These are phyloP conservation scores for Gigaspora rosea DNA, from an alignment of 192 early-diverging fungal genomes.

Conservation along the genomic window DNA sequence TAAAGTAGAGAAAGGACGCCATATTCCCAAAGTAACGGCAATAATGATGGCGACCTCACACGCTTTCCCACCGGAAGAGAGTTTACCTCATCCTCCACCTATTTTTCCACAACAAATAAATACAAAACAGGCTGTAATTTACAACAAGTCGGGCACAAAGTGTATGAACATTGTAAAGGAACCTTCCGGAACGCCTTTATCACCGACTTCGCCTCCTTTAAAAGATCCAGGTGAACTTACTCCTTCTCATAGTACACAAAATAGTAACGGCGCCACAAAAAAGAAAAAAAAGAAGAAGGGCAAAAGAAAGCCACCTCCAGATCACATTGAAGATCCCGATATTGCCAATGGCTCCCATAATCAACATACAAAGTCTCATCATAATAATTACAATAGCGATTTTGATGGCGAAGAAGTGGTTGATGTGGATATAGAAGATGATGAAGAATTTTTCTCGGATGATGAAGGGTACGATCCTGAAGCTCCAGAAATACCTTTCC, in stretches of 20 bases:
- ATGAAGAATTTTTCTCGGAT: slow-evolving; percentile 51
- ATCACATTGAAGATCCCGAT: slow-evolving; percentile 13
- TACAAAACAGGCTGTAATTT: slow-evolving; percentile 32
- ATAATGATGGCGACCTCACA: slow-evolving; percentile 36
- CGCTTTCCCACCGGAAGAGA: slow-evolving; percentile 26
- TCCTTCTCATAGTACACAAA: slow-evolving; percentile 1
- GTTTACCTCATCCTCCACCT: slow-evolving; percentile 28
- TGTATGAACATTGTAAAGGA: slow-evolving; percentile 35
- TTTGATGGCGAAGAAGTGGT: neutral
- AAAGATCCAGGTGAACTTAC: neutral
- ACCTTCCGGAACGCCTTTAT: neutral
- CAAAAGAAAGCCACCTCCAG: slow-evolving; percentile 21
- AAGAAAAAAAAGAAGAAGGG: slow-evolving; percentile 32
- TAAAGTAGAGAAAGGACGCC: slow-evolving; percentile 4
- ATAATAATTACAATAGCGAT: neutral
- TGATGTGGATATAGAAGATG: slow-evolving; percentile 33
- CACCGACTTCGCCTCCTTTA: slow-evolving; percentile 20
- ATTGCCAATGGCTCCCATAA: slow-evolving; percentile 5
- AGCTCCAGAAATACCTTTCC: slow-evolving; percentile 38
- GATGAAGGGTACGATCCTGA: slow-evolving; percentile 52
- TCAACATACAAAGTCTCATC: slow-evolving; percentile 18
- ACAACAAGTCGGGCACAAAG: slow-evolving; percentile 33
- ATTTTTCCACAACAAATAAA: slow-evolving; percentile 25
- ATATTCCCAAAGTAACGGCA: slow-evolving; percentile 15
- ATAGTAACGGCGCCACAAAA: slow-evolving; percentile 13